Conservation (phyloP, 73 alveolate species). For the Tetrahymena borealis region DNA sequence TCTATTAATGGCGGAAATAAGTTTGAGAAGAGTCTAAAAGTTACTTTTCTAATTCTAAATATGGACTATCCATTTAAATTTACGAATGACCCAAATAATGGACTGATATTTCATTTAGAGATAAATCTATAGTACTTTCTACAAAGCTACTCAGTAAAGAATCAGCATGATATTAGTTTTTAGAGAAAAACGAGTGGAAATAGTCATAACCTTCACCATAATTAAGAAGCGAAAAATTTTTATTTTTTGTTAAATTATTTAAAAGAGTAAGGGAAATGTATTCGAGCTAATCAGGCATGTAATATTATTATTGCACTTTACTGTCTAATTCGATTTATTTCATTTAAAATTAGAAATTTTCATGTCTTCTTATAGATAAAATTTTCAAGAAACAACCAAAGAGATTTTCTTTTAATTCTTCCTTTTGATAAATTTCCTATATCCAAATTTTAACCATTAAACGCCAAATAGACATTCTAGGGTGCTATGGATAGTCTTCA, state of each 20-base stretch:
- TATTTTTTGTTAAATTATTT: not conserved
- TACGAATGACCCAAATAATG: not conserved
- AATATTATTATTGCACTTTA: not conserved
- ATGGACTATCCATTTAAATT: not conserved
- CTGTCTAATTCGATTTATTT: not conserved
- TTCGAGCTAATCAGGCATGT: not conserved
- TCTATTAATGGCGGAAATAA: not conserved
- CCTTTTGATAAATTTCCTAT: not conserved
- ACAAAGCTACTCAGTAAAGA: not conserved
- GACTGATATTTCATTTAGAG: not conserved
- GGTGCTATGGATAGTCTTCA: not conserved
- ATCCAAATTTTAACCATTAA: not conserved
- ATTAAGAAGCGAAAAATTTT: not conserved
- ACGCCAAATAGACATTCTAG: not conserved
- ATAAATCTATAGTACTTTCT: not conserved
- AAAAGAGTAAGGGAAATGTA: not conserved
- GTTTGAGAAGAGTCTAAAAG: not conserved
- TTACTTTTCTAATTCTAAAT: not conserved
- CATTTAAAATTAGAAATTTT: not conserved
- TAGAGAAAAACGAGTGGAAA: not conserved
- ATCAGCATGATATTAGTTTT: not conserved
- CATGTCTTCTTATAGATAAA: not conserved
- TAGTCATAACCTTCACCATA: not conserved
- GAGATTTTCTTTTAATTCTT: not conserved
- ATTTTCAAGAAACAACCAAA: not conserved